phyloP scores from a whole-genome alignment of 768 basidiomycete genomes.

The Daedaleopsis sinensis region DNA sequence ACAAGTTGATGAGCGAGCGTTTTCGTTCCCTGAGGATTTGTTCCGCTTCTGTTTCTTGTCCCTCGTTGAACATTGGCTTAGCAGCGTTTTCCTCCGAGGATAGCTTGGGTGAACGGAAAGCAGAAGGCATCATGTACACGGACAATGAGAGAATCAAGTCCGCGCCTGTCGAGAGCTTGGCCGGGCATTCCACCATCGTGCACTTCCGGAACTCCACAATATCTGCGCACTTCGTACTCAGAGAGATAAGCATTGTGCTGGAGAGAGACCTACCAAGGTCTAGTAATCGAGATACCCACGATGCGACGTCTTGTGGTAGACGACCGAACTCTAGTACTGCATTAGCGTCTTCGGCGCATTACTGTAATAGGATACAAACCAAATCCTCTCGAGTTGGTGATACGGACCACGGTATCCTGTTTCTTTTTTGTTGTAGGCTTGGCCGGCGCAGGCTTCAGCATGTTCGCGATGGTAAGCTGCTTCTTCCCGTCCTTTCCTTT shows the following conservation, averaged over 20 bases:
- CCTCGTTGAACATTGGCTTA: conserved; percentile 67
- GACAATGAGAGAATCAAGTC: conserved; percentile 78
- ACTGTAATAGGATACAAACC: conserved; percentile 42
- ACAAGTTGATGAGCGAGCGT: conserved; percentile 68
- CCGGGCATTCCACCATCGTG: conserved; percentile 79
- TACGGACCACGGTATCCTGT: conserved; percentile 68
- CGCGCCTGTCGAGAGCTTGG: conserved; percentile 69
- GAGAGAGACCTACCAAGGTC: conserved; percentile 56
- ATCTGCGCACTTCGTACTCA: conserved; percentile 37
- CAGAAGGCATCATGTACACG: conserved; percentile 67
- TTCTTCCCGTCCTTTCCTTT: conserved; percentile 48
- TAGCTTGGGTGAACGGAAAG: conserved; percentile 58
- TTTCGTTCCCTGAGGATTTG: conserved; percentile 81
- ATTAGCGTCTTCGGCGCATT: background rate
- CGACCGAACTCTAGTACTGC: conserved; percentile 68
- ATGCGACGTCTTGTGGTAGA: conserved; percentile 66
- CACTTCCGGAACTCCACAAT: conserved; percentile 68
- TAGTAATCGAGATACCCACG: conserved; percentile 75
- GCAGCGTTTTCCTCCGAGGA: conserved; percentile 32
- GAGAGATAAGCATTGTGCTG: background rate
- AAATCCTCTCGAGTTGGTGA: conserved; percentile 65
- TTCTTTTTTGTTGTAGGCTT: conserved; percentile 52
- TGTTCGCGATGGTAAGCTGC: conserved; percentile 64
- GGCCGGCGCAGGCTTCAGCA: conserved; percentile 60
- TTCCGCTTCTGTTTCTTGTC: conserved; percentile 80